A percentile compares a stretch with the other conserved stretches of the same genome.
Conservation (phyloP, 768 basidiomycete species). For the Xerocomellus amylosporus region DNA sequence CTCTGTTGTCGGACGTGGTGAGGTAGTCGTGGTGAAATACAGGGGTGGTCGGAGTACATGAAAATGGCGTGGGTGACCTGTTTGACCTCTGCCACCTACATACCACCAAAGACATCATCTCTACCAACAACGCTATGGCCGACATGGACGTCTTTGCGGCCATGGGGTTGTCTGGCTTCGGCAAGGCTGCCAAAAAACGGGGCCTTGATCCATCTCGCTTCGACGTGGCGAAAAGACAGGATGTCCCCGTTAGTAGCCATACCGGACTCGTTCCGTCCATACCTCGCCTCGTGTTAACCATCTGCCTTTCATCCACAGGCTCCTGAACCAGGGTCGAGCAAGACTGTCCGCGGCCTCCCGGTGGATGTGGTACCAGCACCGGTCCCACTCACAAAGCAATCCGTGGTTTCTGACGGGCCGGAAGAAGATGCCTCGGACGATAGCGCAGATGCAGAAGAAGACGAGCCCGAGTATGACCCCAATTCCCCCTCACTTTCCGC, state of each 20-base stretch:
- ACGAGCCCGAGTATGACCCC: conserved; percentile 55
- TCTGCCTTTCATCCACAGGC: conserved; percentile 10
- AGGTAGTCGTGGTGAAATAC: conserved; percentile 5
- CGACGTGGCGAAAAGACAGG: conserved; percentile 67
- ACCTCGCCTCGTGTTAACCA: conserved; percentile 28
- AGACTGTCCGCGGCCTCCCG: conserved; percentile 5
- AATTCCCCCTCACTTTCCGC: conserved; percentile 38
- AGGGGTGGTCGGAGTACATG: conserved; percentile 23
- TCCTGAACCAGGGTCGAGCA: conserved; percentile 18
- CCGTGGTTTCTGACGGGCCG: conserved; percentile 9
- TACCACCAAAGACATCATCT: not conserved
- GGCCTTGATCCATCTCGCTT: conserved; percentile 74
- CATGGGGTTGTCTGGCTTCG: conserved; percentile 85
- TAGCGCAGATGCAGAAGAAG: conserved; percentile 17
- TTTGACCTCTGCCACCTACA: conserved; percentile 19
- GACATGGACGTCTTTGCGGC: conserved; percentile 72
- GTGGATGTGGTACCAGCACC: conserved; percentile 19
- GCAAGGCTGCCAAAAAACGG: conserved; percentile 65
- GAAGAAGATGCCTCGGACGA: conserved; percentile 28
- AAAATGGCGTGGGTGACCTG: conserved; percentile 13
- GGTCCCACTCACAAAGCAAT: not conserved
- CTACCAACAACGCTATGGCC: conserved; percentile 36
- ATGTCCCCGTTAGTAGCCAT: conserved; percentile 29
- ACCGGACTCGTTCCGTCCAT: not conserved
- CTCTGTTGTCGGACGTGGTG: conserved; percentile 7